Percentiles rank a stretch among this genome's conserved stretches.
These are phyloP conservation scores for Nakazawaea populi DNA, from an alignment of 805 yeast species.

Conservation along the genomic window DNA sequence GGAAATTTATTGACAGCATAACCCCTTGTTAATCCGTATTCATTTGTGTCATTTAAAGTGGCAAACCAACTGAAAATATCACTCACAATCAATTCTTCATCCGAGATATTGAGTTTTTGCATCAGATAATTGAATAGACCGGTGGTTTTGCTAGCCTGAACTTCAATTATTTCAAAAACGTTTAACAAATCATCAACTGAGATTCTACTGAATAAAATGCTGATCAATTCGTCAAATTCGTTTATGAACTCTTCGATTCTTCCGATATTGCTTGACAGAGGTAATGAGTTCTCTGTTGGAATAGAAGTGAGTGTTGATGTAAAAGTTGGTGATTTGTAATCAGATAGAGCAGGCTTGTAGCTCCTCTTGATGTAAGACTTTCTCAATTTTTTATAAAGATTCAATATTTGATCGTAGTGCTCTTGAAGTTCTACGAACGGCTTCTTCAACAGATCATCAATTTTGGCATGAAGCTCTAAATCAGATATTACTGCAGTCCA, in stretches of 20 bases:
- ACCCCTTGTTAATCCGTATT: conserved; percentile 19
- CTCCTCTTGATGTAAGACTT: conserved; percentile 64
- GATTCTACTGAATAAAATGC: conserved; percentile 49
- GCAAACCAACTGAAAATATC: conserved; percentile 70
- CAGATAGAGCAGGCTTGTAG: conserved; percentile 53
- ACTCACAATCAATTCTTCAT: conserved; percentile 54
- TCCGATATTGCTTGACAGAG: conserved; percentile 36
- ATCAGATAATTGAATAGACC: conserved; percentile 52
- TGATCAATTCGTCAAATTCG: conserved; percentile 56
- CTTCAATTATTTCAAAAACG: conserved; percentile 67
- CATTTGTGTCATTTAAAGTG: conserved; percentile 41
- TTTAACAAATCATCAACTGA: conserved; percentile 73
- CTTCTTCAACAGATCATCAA: conserved; percentile 9
- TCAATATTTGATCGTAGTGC: conserved; percentile 23
- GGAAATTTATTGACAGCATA: conserved; percentile 53
- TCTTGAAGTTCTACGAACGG: conserved; percentile 15
- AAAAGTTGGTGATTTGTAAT: conserved; percentile 31
- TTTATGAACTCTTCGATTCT: conserved; percentile 58
- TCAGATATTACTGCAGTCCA: conserved; percentile 36
- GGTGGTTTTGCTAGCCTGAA: conserved; percentile 52
- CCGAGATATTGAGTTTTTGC: conserved; percentile 33
- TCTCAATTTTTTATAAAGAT: conserved; percentile 58
- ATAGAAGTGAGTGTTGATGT: conserved; percentile 34
- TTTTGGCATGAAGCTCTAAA: conserved; percentile 19
- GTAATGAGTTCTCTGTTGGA: conserved; percentile 39